A percentile compares a stretch with the other conserved stretches of the same genome.
Conservation (phyloP, 768 basidiomycete species). For the Psilocybe cubensis region DNA sequence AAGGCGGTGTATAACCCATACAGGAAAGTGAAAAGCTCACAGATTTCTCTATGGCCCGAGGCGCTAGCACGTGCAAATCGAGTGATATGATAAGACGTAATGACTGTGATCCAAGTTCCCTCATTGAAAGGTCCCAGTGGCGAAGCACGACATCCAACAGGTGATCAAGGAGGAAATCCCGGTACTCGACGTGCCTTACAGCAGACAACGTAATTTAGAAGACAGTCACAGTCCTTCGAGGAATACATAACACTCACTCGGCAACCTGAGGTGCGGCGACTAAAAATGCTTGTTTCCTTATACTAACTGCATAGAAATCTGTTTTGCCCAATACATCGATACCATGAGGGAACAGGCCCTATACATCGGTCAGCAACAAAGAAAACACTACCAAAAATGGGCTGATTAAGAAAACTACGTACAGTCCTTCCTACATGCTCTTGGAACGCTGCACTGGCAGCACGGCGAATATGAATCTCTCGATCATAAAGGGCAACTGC, state of each 20-base stretch:
- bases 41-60: slow-evolving; percentile 48
- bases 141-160: slow-evolving; percentile 72
- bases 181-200: slow-evolving; percentile 78
- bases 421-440: slow-evolving; percentile 96
- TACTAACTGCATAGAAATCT: slow-evolving; percentile 94
- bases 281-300: slow-evolving; percentile 84
- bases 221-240: background rate
- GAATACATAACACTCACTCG: slow-evolving; percentile 54
- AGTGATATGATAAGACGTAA: slow-evolving; percentile 67
- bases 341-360: slow-evolving; percentile 92
- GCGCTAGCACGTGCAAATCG: slow-evolving; percentile 58
- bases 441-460: slow-evolving; percentile 97
- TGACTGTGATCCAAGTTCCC: slow-evolving; percentile 77
- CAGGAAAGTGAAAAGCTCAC: slow-evolving; percentile 42
- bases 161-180: slow-evolving; percentile 69
- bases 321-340: slow-evolving; percentile 91
- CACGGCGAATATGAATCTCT: slow-evolving; percentile 92
- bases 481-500: slow-evolving; percentile 88
- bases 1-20: slow-evolving; percentile 4
- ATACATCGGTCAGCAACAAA: slow-evolving; percentile 11
- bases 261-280: slow-evolving; percentile 86
- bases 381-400: background rate
- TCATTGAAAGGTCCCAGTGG: slow-evolving; percentile 89
- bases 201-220: slow-evolving; percentile 9
- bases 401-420: slow-evolving; percentile 28